A percentile compares a stretch with the other conserved stretches of the same genome.
phyloP scores from a whole-genome alignment of 352 stramenopile genomes.

The Phytopythium ostracodes region DNA sequence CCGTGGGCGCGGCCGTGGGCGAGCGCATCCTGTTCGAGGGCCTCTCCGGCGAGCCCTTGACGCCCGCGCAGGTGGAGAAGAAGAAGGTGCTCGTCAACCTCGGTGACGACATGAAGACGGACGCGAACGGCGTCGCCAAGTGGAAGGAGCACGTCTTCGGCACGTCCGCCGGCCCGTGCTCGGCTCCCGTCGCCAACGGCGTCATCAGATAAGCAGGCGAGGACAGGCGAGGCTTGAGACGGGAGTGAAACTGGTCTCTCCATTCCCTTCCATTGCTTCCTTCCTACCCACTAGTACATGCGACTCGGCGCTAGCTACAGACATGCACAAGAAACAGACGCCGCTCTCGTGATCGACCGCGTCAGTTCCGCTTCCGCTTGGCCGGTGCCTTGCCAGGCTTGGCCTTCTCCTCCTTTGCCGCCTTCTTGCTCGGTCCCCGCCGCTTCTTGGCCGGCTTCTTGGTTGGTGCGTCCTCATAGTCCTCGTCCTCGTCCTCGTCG shows the following conservation, averaged over 20 bases:
- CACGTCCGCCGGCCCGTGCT: conserved; percentile 74
- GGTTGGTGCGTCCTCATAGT: conserved; percentile 27
- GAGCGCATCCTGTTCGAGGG: conserved; percentile 74
- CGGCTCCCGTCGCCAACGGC: conserved; percentile 60
- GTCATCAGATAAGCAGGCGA: conserved; percentile 81
- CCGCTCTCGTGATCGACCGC: not conserved
- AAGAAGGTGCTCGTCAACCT: conserved; percentile 84
- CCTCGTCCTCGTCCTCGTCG: conserved; percentile 11
- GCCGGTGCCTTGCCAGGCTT: conserved; percentile 18
- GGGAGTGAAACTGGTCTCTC: no score
- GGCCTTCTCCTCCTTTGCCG: conserved; percentile 45
- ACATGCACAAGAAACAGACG: not conserved
- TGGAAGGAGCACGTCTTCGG: conserved; percentile 80
- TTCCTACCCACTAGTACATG: no score
- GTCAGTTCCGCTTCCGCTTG: conserved; percentile 41
- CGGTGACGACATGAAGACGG: conserved; percentile 81
- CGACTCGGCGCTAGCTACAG: conserved; percentile 3
- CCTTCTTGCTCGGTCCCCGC: conserved; percentile 17
- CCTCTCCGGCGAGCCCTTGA: conserved; percentile 65
- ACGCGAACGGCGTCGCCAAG: conserved; percentile 69
- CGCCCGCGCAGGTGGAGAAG: conserved; percentile 85
- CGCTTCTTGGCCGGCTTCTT: conserved; percentile 47
- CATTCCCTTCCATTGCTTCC: not conserved
- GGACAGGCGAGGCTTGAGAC: no score
- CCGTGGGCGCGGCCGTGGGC: conserved; percentile 62